Evolutionary conservation across 169 alveolate species (phyloP), one percentile per base, ranked within the genome.

Genomic region (Cryptosporidium baileyi): DNA sequence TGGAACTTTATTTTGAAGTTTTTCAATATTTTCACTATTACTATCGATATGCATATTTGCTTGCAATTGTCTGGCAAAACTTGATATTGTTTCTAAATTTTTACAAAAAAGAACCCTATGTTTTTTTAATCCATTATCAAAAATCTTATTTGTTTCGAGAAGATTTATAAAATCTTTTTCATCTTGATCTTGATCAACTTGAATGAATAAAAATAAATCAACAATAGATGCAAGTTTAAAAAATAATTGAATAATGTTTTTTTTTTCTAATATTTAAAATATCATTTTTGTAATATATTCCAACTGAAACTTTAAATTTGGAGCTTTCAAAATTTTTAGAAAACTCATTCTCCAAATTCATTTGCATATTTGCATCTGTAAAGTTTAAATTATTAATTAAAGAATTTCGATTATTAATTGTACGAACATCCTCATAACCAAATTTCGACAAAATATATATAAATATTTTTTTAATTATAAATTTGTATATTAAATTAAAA

Each of bases 11-110:
- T 57, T 45, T 54, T 8, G 13, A 38, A 74, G 67, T 54, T 19
- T 41, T 22, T 38, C 49, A n/a, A 34, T 15, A 74, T 74, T 51
- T 26, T 51, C 65, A 7, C 36, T 28, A 57, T 52, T 74, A 0
- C 74, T 74, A 32, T 74, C 85, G 3, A 74, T 54, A 57, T 74
- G 85, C 85, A 74, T 74, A 38, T 54, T 51, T 52, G 85, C 59
- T 26, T 74, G 85, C 19, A 74, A 28, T 22, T 74, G 85, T 41
- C 85, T 74, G 6, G 85, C 85, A 44, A 74, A 51, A 41, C 60
- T 36, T 30, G 85, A 40, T 15, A 74, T 74, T 3, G 74, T 51
- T 26, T 51, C 67, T 24, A 24, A 43, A 13, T 74, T 74, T 36
- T 74, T 67, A 54, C 85, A 74, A 28, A 74, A 74, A 4, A 74